Conservation (phyloP, 352 stramenopile genomes). For the Blastocystis sp. region DNA sequence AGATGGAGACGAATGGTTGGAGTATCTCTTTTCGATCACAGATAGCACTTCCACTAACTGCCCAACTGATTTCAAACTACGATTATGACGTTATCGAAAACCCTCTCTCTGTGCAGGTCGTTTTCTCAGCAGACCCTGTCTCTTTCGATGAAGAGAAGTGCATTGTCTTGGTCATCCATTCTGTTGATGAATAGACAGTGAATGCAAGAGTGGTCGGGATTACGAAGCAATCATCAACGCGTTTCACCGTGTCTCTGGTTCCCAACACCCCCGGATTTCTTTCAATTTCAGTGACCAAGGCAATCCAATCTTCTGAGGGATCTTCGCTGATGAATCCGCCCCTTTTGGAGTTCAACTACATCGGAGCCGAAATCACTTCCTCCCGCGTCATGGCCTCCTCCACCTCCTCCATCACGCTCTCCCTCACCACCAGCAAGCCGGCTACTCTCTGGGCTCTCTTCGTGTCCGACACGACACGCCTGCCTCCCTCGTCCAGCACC, state of each 20-base stretch:
- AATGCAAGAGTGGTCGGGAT: constrained; percentile 25
- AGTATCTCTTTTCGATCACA: not conserved
- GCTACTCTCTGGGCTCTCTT: constrained; percentile 3
- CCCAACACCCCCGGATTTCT: constrained; percentile 33
- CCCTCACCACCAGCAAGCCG: constrained; percentile 31
- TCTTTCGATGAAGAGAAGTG: constrained; percentile 22
- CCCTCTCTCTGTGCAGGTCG: constrained; percentile 11
- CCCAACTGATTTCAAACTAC: constrained; percentile 13
- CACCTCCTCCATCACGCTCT: constrained; percentile 5
- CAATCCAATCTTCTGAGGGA: constrained; percentile 10
- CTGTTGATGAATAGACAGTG: constrained; percentile 18
- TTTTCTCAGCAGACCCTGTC: not conserved
- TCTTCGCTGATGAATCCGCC: constrained; percentile 47
- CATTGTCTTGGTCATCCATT: not conserved
- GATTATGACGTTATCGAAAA: constrained; percentile 43
- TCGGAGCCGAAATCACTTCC: constrained; percentile 36
- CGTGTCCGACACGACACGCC: not conserved
- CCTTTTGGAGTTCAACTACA: constrained; percentile 58
- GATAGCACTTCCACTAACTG: not conserved
- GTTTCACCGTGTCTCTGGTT: constrained; percentile 6
- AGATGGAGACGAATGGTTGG: not conserved
- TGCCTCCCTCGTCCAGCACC: not conserved
- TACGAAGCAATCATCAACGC: not conserved
- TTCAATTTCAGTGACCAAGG: constrained; percentile 45
- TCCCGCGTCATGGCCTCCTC: not conserved